phyloP scores from a whole-genome alignment of 164 flowering plant species.

The Protea cynaroides region DNA sequence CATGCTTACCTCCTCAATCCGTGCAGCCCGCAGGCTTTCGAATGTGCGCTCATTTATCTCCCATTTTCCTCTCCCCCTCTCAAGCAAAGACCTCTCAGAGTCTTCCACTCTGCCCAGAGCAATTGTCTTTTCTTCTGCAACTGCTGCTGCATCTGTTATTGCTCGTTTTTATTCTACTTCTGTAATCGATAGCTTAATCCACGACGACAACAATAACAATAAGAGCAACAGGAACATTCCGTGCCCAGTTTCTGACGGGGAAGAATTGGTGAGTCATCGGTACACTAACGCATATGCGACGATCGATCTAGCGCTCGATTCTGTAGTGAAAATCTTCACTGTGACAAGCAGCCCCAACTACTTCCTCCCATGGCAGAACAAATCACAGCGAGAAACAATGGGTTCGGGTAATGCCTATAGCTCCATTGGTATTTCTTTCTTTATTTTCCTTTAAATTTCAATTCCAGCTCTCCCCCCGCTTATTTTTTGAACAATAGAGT shows the following conservation, averaged over 20 bases:
- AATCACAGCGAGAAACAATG: slow-evolving; percentile 78
- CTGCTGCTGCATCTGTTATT: background rate
- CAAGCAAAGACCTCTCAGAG: background rate
- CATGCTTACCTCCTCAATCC: background rate
- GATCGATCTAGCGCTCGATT: slow-evolving; percentile 73
- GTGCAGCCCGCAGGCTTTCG: slow-evolving; percentile 2
- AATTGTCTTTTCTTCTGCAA: background rate
- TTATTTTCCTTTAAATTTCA: too few relatives aligned
- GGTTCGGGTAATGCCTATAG: slow-evolving; percentile 54
- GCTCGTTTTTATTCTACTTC: background rate
- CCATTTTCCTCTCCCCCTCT: background rate
- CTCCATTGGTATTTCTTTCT: background rate
- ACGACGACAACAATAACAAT: background rate
- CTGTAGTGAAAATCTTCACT: slow-evolving; percentile 87
- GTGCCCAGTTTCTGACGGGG: background rate
- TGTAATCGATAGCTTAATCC: background rate
- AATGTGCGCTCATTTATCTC: background rate
- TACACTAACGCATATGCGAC: slow-evolving; percentile 43
- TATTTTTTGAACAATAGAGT: too few relatives aligned
- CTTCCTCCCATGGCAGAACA: slow-evolving; percentile 94
- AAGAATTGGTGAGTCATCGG: background rate
- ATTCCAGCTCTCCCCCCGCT: too few relatives aligned
- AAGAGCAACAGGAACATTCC: background rate
- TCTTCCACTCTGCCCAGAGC: background rate
- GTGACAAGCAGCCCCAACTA: slow-evolving; percentile 89